These are phyloP conservation scores for Tetrahymena malaccensis DNA, from an alignment of 73 alveolate genomes.

Conservation along the genomic window DNA sequence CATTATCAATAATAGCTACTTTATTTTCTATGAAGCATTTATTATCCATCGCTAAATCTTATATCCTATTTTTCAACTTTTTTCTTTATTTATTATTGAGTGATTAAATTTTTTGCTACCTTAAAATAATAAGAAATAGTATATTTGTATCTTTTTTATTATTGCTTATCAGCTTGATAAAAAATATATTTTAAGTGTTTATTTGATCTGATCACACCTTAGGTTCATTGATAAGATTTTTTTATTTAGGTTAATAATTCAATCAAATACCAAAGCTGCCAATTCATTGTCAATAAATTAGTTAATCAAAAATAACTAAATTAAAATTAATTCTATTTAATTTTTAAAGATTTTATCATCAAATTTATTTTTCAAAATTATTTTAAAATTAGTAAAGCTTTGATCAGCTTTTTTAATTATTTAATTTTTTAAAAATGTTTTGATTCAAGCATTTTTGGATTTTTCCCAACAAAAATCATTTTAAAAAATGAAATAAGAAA, in stretches of 20 bases:
- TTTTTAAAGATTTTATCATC: too few relatives aligned
- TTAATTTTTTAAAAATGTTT: too few relatives aligned
- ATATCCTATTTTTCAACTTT: neutral
- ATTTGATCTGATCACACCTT: neutral
- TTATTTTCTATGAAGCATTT: neutral
- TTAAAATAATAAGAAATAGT: neutral
- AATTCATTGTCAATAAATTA: too few relatives aligned
- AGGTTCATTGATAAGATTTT: neutral
- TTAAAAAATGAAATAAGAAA: too few relatives aligned
- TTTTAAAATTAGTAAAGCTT: too few relatives aligned
- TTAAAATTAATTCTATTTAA: too few relatives aligned
- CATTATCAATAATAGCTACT: constrained; percentile 39
- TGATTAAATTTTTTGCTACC: neutral
- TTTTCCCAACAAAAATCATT: too few relatives aligned
- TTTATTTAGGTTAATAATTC: neutral
- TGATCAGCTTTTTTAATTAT: too few relatives aligned
- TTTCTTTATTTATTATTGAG: neutral
- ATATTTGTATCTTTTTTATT: neutral
- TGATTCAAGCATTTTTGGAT: too few relatives aligned
- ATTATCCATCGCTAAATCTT: neutral
- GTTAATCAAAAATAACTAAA: too few relatives aligned
- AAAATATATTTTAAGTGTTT: neutral
- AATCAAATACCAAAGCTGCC: too few relatives aligned
- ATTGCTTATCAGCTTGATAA: neutral
- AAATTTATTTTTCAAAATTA: too few relatives aligned